phyloP scores from a whole-genome alignment of 768 basidiomycete species.

The Sarcodon sp. region DNA sequence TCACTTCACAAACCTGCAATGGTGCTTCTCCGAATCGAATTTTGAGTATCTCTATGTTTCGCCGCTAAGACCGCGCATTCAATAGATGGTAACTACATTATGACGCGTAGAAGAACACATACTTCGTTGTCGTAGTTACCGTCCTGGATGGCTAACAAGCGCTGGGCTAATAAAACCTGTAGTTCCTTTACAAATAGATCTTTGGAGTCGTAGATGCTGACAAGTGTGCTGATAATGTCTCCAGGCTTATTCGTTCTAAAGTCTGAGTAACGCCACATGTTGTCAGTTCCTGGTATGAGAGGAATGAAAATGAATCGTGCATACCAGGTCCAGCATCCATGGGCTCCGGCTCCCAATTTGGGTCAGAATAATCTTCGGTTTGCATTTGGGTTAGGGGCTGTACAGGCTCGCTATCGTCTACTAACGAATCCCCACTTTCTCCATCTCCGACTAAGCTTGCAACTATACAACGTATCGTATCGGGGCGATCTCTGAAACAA shows the following conservation, averaged over 20 bases:
- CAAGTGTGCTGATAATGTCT: constrained; percentile 91
- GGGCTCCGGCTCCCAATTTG: constrained; percentile 93
- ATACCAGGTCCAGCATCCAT: constrained; percentile 90
- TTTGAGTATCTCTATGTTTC: constrained; percentile 90
- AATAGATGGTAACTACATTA: background rate
- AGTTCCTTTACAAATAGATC: constrained; percentile 95
- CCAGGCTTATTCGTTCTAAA: constrained; percentile 86
- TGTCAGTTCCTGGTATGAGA: background rate
- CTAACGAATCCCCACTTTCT: constrained; percentile 66
- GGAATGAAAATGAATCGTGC: background rate
- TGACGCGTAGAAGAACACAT: background rate
- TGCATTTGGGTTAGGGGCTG: constrained; percentile 64
- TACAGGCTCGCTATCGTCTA: constrained; percentile 76
- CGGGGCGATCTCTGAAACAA: constrained; percentile 57
- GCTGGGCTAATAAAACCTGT: constrained; percentile 81
- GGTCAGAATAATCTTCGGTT: constrained; percentile 81
- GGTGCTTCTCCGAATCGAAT: constrained; percentile 90
- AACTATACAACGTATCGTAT: constrained; percentile 92
- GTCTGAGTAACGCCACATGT: constrained; percentile 31
- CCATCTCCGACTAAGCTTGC: constrained; percentile 81
- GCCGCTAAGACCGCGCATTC: constrained; percentile 36
- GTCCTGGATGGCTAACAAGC: constrained; percentile 68
- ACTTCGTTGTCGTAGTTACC: constrained; percentile 69
- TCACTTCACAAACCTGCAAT: constrained; percentile 93
- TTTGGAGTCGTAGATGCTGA: constrained; percentile 95